Base-by-base conservation (phyloP, 495 filamentous ascomycete species). In the Talaromyces wortmannii region DNA sequence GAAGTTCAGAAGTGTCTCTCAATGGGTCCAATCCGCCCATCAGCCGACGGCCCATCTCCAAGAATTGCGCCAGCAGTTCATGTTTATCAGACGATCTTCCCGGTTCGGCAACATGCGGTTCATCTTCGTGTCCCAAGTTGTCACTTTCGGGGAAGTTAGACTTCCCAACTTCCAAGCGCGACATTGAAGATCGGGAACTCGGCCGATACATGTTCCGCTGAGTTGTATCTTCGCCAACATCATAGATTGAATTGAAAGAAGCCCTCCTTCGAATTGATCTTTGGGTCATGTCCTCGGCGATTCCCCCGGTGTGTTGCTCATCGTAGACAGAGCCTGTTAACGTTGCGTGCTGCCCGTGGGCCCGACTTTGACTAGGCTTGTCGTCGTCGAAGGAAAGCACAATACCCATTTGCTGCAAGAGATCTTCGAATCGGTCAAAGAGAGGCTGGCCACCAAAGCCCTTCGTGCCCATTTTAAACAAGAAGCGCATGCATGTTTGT, bases 391-490 rank as follows among this genome's bases (percentile, higher is more conserved):
- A 69, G 51, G 86, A 80, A 57, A 91, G 74, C 33, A 83, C 76
- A 58, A 92, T 89, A 36, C 83, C 85, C 74, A 87, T 76, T 52
- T 77, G 73, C 36, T 76, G 75, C 59, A 94, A 76, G 47, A 85
- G 59, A 42, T 72, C 76, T 67, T 86, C 80, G 63, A 92, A 89
- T 53, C 80, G 84, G 50, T 86, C 81, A 52, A 82, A 82, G 15
- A 91, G 68, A 2, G 75, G 76, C 44, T 72, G 58, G 45, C 73
- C 76, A 55, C 61, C 46, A 48, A 71, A 61, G 17, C 65, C 66
- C 61, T 78, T 70, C 59, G 82, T 84, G 42, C 89, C 88, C 72
- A 96, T 85, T 68, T 86, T 87, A 66, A 95, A 86, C 56, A 96
- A 68, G 65, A 91, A 84, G 65, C 87, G 83, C 68, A 89, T 78